Conservation (phyloP, 345 rosid species). For the Arabidopsis suecica region DNA sequence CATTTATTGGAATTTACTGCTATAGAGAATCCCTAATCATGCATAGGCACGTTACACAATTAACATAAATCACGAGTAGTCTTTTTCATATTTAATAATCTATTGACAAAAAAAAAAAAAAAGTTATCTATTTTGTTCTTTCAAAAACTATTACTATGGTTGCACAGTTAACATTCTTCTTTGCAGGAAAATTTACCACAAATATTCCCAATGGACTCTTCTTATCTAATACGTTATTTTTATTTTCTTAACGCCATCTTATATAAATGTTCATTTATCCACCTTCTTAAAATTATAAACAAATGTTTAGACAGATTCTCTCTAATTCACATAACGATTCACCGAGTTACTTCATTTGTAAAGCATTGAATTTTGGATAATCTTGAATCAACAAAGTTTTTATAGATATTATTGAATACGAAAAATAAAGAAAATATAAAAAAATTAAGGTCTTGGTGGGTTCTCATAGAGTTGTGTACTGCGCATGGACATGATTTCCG, state of each 20-base stretch:
- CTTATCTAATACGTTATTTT: not conserved
- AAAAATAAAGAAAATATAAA: not conserved
- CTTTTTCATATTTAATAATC: slow-evolving; percentile 20
- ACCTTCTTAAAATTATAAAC: not conserved
- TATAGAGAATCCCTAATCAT: slow-evolving; percentile 29
- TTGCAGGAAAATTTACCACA: slow-evolving; percentile 17
- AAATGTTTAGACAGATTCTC: not conserved
- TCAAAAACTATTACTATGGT: not conserved
- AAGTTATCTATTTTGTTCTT: not conserved
- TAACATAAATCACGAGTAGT: slow-evolving; percentile 20
- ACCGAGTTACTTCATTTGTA: not conserved
- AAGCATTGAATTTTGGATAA: not conserved
- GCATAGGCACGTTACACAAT: slow-evolving; percentile 32
- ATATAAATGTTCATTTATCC: not conserved
- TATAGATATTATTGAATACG: not conserved
- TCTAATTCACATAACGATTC: not conserved
- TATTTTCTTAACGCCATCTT: too few species aligned
- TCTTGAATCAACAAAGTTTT: not conserved
- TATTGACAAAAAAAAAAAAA: not conserved
- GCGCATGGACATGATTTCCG: slow-evolving; percentile 23
- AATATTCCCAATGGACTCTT: not conserved
- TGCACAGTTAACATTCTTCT: slow-evolving; percentile 19
- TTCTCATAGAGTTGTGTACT: slow-evolving; percentile 16
- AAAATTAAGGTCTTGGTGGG: slow-evolving; percentile 4
- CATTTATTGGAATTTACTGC: slow-evolving; percentile 31